phyloP scores from a whole-genome alignment of 495 filamentous ascomycete genomes.

The Usnea hakonensis region DNA sequence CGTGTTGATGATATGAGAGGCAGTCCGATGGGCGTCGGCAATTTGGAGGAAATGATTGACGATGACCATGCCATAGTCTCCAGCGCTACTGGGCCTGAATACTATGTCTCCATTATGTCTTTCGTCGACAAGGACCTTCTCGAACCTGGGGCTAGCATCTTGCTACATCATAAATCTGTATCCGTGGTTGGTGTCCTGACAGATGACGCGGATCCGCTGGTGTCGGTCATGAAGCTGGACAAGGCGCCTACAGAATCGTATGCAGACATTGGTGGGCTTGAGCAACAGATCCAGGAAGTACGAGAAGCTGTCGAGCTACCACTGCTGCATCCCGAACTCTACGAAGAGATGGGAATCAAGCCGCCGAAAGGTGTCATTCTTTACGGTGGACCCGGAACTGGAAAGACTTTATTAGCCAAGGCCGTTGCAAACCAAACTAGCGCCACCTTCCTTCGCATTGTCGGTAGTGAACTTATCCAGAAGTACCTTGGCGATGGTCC shows the following conservation, averaged over 20 bases:
- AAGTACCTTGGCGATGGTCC: slow-evolving; percentile 98
- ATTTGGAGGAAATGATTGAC: slow-evolving; percentile 97
- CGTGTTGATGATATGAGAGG: slow-evolving; percentile 98
- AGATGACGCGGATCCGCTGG: slow-evolving; percentile 90
- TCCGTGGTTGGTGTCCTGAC: slow-evolving; percentile 97
- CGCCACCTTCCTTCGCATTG: slow-evolving; percentile 95
- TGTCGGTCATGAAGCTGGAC: slow-evolving; percentile 99
- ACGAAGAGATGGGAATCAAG: slow-evolving; percentile 99
- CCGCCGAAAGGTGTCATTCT: slow-evolving; percentile 99
- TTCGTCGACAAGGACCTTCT: slow-evolving; percentile 99
- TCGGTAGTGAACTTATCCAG: slow-evolving; percentile 96
- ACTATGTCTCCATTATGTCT: slow-evolving; percentile 99
- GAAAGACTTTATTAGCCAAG: slow-evolving; percentile 95
- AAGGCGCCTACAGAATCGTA: slow-evolving; percentile 98
- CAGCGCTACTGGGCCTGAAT: slow-evolving; percentile 93
- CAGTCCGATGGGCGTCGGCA: slow-evolving; percentile 97
- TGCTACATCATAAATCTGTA: slow-evolving; percentile 95
- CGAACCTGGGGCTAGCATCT: slow-evolving; percentile 89
- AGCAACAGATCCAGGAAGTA: slow-evolving; percentile 94
- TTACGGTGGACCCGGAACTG: slow-evolving; percentile 94
- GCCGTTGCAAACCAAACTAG: slow-evolving; percentile 98
- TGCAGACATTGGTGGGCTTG: slow-evolving; percentile 94
- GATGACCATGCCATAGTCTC: slow-evolving; percentile 99
- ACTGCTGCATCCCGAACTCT: slow-evolving; percentile 91
- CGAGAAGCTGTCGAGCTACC: slow-evolving; percentile 95